Evolutionary conservation across 1,284 basidiomycete species (phyloP), one percentile per base, ranked within the genome.

Genomic region (Pascua guehoae): DNA sequence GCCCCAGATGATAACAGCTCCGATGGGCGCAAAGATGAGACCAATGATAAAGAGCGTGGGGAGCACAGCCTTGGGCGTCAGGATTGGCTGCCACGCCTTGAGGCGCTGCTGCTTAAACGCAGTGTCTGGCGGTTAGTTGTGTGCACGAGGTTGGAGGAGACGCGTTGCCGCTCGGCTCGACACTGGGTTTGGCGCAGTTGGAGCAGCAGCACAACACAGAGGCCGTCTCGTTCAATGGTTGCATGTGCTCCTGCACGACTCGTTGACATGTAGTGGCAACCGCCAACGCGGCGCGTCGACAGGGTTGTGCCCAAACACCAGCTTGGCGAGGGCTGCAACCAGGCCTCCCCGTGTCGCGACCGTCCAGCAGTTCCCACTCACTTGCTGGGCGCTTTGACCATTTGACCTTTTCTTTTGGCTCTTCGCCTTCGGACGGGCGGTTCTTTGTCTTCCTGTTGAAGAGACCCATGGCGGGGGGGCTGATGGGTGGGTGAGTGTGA

Each of bases 1-100:
- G 54, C 92, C 93, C 91, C 91, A 95, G 56, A 94, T 86, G 66
- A 95, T 85, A 47, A 98, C 82, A 50, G 87, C 96, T 17, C 95
- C 96, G 68, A 99, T 94, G 56, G 94, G 94, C 1, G 91, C 94
- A 73, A 98, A 98, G 67, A 98, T 79, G 67, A 98, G 82, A 49
- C 91, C 95, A 68, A 98, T 86, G 69, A 97, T 85, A 78, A 98
- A 96, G 53, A 99, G 84, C 2, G 93, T 95, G 7, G 96, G 96
- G 12, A 98, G 83, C 14, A 98, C 96, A 1, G 93, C 95, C 77
- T 92, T 92, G 4, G 96, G 96, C 0, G 95, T 98, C 44, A 98
- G 83, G 73, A 99, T 97, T 16, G 96, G 96, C 82, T 99, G 96
- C 96, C 96, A 99, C 69, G 96, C 96, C 80, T 98, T 98, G 72